Conservation (phyloP, 805 yeast genomes). For the Vanderwaltozyma tropicalis region DNA sequence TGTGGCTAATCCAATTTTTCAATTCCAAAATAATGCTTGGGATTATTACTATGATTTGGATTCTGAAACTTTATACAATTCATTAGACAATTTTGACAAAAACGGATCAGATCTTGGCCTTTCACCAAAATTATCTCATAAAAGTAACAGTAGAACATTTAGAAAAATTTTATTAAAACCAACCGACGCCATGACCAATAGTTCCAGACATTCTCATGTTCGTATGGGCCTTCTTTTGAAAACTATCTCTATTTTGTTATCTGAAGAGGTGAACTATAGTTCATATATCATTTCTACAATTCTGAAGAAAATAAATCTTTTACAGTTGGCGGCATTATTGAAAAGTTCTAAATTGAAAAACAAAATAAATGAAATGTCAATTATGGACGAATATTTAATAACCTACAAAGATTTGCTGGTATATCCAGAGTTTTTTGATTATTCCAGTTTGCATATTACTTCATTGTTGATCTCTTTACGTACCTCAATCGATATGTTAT, state of each 20-base stretch:
- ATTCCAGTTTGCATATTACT: constrained; percentile 8
- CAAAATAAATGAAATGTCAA: constrained; percentile 12
- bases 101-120: not conserved
- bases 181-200: not conserved
- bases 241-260: constrained; percentile 11
- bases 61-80: constrained; percentile 30
- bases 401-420: constrained; percentile 25
- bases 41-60: constrained; percentile 56
- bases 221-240: constrained; percentile 11
- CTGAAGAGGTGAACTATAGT: constrained; percentile 20
- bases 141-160: constrained; percentile 6
- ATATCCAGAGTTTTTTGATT: constrained; percentile 26
- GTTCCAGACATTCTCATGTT: not conserved
- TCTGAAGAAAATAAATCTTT: constrained; percentile 24
- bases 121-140: not conserved
- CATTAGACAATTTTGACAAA: constrained; percentile 5
- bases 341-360: constrained; percentile 5
- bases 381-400: constrained; percentile 25
- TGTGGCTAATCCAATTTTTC: constrained; percentile 56
- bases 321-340: constrained; percentile 26
- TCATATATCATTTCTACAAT: constrained; percentile 16
- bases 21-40: constrained; percentile 44
- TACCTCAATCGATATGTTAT: constrained; percentile 10
- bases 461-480: constrained; percentile 10
- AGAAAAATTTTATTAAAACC: constrained; percentile 9